These are phyloP conservation scores for Chrysopogon serrulatus DNA, from an alignment of 176 grass and related monocot genomes.

Conservation along the genomic window DNA sequence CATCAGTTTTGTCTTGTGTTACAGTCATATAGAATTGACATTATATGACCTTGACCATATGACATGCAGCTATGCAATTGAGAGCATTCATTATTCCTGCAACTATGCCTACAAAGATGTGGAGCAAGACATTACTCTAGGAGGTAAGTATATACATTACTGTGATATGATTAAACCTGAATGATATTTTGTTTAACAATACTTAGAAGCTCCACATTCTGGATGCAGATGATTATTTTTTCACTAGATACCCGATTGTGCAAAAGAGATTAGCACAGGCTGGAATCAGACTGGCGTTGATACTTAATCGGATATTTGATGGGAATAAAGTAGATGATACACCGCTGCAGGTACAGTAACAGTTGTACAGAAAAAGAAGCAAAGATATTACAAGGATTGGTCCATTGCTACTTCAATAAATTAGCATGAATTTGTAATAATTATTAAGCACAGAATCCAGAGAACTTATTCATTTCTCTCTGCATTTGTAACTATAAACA, in stretches of 20 bases:
- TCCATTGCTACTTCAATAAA: neutral
- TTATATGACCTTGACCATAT: neutral
- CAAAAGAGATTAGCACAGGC: constrained; percentile 79
- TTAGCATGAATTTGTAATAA: neutral
- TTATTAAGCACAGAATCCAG: neutral
- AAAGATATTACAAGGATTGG: neutral
- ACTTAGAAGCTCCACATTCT: neutral
- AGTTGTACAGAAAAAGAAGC: constrained; percentile 9
- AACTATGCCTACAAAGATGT: constrained; percentile 92
- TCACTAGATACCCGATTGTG: constrained; percentile 73
- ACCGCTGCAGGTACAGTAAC: constrained; percentile 27
- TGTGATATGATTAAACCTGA: neutral
- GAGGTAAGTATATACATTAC: constrained; percentile 38
- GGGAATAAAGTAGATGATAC: constrained; percentile 23
- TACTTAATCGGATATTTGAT: constrained; percentile 85
- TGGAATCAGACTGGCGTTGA: constrained; percentile 68
- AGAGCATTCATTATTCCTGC: constrained; percentile 77
- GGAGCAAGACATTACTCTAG: constrained; percentile 60
- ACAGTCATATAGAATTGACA: neutral
- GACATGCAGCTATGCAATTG: constrained; percentile 60
- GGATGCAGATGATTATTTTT: constrained; percentile 92
- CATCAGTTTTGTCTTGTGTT: neutral
- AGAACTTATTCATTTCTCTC: neutral
- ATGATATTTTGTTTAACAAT: neutral
- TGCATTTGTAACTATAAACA: constrained; percentile 3